Base-by-base conservation (phyloP, 2,329 filamentous ascomycete species). In the Nigrograna mackinnonii region DNA sequence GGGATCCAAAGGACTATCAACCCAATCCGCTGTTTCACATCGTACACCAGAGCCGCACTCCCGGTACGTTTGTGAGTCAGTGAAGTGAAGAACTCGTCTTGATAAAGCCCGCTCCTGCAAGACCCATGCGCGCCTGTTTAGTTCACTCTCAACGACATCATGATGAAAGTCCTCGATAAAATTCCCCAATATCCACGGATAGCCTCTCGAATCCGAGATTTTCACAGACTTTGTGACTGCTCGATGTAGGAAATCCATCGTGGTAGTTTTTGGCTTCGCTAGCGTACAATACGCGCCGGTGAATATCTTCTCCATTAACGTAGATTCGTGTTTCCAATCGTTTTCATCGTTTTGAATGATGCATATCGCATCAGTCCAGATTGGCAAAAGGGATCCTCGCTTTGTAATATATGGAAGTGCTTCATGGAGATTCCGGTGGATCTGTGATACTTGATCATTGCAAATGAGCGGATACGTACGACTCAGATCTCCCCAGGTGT, bases 21-120 rank as follows among this genome's bases (percentile, higher is more conserved):
- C n/a, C n/a, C n/a, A n/a, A n/a, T n/a, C n/a, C n/a, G n/a, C n/a
- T n/a, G n/a, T 28, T n/a, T 28, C 24, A n/a, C 24, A 28, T 9
- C n/a, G n/a, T 9, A 28, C 24, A n/a, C 24, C 24, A 9, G 9
- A 9, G 24, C 24, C 24, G 16, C 31, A 33, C 18, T 33, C 31
- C 31, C 31, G 18, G 31, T 11, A 11, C 7, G 16, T 33, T 16
- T 33, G 31, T 7, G 11, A 7, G 9, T 9, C 16, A 16, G 11
- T 11, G 16, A 33, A 33, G 31, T 33, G 31, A 16, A 46, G 35
- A 11, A 39, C 32, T 12, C 44, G 33, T 13, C 20, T 24, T 4
- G 39, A 34, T 6, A 43, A 16, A 28, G 35, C 12, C 22, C 35
- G 31, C 20, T 46, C 40, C 21, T 46, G 40, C 4, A 46, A 14